Evolutionary conservation across 1,284 basidiomycete genomes (phyloP).

Genomic region (Pterulicium gracile): DNA sequence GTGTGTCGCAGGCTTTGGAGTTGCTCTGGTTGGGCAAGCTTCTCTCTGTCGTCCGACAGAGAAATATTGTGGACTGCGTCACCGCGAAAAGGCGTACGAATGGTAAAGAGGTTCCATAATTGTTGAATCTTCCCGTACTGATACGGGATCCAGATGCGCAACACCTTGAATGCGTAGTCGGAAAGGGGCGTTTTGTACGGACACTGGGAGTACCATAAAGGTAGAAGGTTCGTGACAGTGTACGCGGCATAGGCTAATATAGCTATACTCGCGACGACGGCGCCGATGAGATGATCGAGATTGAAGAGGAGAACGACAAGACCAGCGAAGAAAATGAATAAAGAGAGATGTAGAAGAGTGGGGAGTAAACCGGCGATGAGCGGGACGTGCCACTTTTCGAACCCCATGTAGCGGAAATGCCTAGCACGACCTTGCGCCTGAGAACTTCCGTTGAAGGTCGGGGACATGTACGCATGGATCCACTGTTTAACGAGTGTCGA

Average conservation of each 20-base stretch:
- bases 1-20: too few species aligned
- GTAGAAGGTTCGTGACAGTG: not conserved
- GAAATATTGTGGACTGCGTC: too few species aligned
- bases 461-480: too few species aligned
- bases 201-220: not conserved
- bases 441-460: constrained; percentile 1
- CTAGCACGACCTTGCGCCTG: not conserved
- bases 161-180: too few species aligned
- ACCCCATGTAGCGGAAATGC: not conserved
- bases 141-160: too few species aligned
- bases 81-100: too few species aligned
- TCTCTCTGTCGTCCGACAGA: too few species aligned
- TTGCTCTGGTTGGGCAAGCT: too few species aligned
- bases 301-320: not conserved
- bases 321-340: not conserved
- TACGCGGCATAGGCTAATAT: not conserved
- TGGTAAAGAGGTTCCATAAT: too few species aligned
- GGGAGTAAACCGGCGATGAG: not conserved
- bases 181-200: not conserved
- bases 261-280: not conserved
- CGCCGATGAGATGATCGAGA: not conserved
- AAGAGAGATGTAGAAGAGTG: not conserved
- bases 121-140: too few species aligned
- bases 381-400: not conserved
- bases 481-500: too few species aligned